Conservation (phyloP, 2,329 filamentous ascomycete genomes). For the Botrytis pseudocinerea region DNA sequence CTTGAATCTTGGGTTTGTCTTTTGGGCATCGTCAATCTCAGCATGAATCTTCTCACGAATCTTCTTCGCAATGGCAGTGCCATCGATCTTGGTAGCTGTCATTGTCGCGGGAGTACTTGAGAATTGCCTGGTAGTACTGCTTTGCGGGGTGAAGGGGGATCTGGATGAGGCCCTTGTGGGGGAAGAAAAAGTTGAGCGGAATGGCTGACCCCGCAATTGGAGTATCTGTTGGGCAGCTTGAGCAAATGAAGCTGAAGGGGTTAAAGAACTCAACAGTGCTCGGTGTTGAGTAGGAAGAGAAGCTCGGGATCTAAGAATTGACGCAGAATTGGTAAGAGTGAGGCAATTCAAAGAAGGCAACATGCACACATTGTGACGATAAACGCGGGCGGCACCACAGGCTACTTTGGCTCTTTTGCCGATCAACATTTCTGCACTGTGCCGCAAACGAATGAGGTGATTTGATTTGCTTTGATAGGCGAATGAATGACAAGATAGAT, state of each 20-base stretch:
- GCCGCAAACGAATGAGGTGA: background rate
- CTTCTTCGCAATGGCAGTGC: conserved; percentile 88
- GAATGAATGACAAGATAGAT: background rate
- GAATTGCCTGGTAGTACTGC: conserved; percentile 42
- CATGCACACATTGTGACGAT: conserved; percentile 4
- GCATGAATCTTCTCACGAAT: conserved; percentile 80
- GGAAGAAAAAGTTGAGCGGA: conserved; percentile 27
- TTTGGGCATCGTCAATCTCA: conserved; percentile 81
- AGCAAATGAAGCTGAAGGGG: conserved; percentile 25
- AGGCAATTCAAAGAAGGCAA: conserved; percentile 18
- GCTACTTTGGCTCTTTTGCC: conserved; percentile 13
- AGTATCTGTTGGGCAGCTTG: conserved; percentile 22
- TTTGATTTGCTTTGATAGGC: conserved; percentile 1
- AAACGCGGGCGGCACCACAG: background rate
- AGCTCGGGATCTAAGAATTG: conserved; percentile 11
- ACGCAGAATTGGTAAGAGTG: background rate
- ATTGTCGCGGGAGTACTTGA: conserved; percentile 62
- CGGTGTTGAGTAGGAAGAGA: conserved; percentile 25
- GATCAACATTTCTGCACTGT: conserved; percentile 20
- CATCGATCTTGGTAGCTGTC: conserved; percentile 90
- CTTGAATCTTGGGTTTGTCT: conserved; percentile 80
- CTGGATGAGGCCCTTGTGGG: conserved; percentile 27
- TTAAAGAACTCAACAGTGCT: conserved; percentile 12
- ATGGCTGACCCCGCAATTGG: conserved; percentile 35
- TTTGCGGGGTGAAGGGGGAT: conserved; percentile 6